A percentile compares a stretch with the other conserved stretches of the same genome.
Conservation (phyloP, 1,284 basidiomycete species). For the Austroboletus novae-zelandiae region DNA sequence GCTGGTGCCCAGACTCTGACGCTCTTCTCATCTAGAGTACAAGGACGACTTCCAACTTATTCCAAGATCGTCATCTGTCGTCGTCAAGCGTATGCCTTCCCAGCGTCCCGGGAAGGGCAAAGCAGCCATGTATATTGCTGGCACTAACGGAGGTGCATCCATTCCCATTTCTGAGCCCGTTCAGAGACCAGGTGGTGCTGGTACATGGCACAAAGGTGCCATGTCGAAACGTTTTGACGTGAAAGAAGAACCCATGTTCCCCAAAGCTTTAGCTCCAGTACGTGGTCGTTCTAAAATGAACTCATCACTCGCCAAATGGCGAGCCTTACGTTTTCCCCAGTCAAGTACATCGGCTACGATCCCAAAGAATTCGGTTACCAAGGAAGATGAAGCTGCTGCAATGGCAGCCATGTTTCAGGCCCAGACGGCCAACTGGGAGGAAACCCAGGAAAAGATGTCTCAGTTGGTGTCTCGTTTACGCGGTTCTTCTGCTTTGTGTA, state of each 20-base stretch:
- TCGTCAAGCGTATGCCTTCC: conserved; percentile 89
- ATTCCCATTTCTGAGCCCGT: conserved; percentile 48
- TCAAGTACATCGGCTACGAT: conserved; percentile 20
- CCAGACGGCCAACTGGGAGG: conserved; percentile 90
- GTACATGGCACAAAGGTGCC: conserved; percentile 60
- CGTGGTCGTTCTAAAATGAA: conserved; percentile 21
- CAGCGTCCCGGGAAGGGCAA: conserved; percentile 88
- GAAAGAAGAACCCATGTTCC: conserved; percentile 56
- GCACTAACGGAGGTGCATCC: conserved; percentile 45
- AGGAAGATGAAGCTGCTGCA: conserved; percentile 80
- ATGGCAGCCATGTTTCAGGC: conserved; percentile 96
- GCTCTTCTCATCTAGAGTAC: conserved; percentile 60
- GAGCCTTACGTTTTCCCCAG: conserved; percentile 28
- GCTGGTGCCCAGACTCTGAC: neutral
- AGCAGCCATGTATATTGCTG: conserved; percentile 81
- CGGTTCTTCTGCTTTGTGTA: conserved; percentile 54
- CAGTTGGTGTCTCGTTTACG: conserved; percentile 74
- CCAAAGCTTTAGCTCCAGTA: conserved; percentile 33
- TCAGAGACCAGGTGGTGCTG: conserved; percentile 36
- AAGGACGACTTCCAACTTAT: conserved; percentile 91
- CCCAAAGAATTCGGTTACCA: conserved; percentile 45
- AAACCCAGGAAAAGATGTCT: conserved; percentile 96
- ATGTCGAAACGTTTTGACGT: conserved; percentile 92
- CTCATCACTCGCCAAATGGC: conserved; percentile 14
- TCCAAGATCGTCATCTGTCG: conserved; percentile 90